Evolutionary conservation across 352 stramenopile species (phyloP).

Genomic region (Nothophytophthora sp.): DNA sequence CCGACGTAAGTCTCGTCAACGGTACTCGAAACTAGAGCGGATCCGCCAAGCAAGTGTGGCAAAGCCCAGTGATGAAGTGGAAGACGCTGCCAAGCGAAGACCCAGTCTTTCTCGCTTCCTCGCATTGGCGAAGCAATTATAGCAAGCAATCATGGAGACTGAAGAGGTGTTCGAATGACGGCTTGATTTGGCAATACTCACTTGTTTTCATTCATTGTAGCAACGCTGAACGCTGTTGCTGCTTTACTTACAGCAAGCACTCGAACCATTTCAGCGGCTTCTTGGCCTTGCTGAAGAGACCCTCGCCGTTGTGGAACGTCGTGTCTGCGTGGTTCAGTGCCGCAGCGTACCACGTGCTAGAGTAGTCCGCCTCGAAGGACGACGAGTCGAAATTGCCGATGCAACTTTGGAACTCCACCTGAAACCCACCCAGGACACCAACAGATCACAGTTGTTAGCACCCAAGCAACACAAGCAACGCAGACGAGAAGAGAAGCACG

Average conservation of each 20-base stretch:
- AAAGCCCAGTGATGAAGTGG: not conserved
- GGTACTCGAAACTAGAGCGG: slow-evolving; percentile 1
- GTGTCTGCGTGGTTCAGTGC: slow-evolving; percentile 62
- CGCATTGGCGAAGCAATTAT: slow-evolving; percentile 17
- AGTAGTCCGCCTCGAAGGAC: slow-evolving; percentile 34
- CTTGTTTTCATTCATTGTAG: not conserved
- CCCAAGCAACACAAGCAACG: not conserved
- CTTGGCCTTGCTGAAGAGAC: slow-evolving; percentile 41
- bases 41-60: not conserved
- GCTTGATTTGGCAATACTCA: not conserved
- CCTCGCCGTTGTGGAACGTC: slow-evolving; percentile 60
- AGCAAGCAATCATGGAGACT: not conserved
- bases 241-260: slow-evolving; percentile 23
- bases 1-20: not conserved
- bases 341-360: slow-evolving; percentile 50
- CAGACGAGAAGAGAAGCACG: not conserved
- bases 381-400: slow-evolving; percentile 31
- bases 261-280: slow-evolving; percentile 69
- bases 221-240: too few species aligned
- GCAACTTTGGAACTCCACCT: slow-evolving; percentile 68
- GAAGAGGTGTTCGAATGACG: not conserved
- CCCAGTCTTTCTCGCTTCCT: slow-evolving; percentile 21
- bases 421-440: not conserved
- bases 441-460: slow-evolving; percentile 6
- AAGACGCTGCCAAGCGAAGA: slow-evolving; percentile 10